These are phyloP conservation scores for Hyphopichia fennica DNA, from an alignment of 1,139 yeast genomes.

Conservation along the genomic window DNA sequence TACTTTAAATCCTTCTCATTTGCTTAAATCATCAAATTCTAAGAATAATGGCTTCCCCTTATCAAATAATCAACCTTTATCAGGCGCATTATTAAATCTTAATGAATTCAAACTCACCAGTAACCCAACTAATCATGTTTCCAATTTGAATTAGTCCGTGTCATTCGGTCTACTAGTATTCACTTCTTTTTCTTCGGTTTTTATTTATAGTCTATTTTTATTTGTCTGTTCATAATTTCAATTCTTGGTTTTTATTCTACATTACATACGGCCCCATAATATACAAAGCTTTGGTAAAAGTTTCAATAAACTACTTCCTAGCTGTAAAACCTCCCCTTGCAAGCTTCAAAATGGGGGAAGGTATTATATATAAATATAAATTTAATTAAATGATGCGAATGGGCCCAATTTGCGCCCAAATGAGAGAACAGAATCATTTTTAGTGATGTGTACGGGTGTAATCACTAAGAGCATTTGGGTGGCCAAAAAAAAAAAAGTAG, in stretches of 20 bases:
- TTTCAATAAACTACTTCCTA: too few relatives aligned
- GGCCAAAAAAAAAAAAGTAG: not conserved
- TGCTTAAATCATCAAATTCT: slow-evolving; percentile 16
- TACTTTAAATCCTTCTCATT: slow-evolving; percentile 27
- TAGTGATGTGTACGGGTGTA: not conserved
- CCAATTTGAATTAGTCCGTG: slow-evolving; percentile 82
- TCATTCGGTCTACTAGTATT: too few relatives aligned
- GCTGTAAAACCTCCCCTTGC: too few relatives aligned
- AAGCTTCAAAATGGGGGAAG: too few relatives aligned
- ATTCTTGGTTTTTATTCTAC: too few relatives aligned
- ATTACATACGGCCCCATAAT: too few relatives aligned
- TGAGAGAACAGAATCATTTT: not conserved
- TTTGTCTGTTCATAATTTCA: too few relatives aligned
- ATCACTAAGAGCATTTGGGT: not conserved
- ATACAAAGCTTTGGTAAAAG: too few relatives aligned
- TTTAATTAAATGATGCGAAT: too few relatives aligned
- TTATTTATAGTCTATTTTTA: too few relatives aligned
- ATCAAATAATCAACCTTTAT: not conserved
- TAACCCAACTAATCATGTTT: slow-evolving; percentile 58
- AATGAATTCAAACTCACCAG: slow-evolving; percentile 7
- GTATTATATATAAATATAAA: too few relatives aligned
- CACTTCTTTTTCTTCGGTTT: too few relatives aligned
- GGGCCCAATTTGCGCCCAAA: not conserved
- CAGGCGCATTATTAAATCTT: slow-evolving; percentile 3
- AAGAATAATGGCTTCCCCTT: not conserved